Base-by-base conservation (phyloP, 208 protist genomes). In the Spongospora subterranea region DNA sequence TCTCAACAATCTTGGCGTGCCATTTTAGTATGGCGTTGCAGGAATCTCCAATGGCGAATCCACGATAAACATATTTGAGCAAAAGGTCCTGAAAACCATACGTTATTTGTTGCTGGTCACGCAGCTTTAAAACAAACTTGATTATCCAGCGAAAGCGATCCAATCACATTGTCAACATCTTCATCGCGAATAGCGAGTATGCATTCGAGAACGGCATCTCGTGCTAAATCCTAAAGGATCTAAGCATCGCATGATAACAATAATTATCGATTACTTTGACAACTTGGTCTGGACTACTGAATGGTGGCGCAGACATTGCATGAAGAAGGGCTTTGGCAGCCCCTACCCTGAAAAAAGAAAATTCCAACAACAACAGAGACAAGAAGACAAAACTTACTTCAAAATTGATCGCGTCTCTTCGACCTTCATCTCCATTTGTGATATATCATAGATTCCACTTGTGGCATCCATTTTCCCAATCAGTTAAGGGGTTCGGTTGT, bases 1-100 rank as follows among this genome's bases (percentile, higher is more conserved):
- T 35, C n/a, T 82, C 71, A 39, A 82, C 71, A 43, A 82, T 82
- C n/a, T 82, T 82, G 35, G 71, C 71, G 40, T 82, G 71, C 71
- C 71, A 82, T 43, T 82, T 82, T n/a, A 82, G 71, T n/a, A 6
- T 40, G 6, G 71, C 17, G 13, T 6, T n/a, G 35, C 17, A 35
- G 6, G 35, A 6, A 13, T 82, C 71, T 35, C 71, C 71, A 82
- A 82, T 35, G 13, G 71, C 71, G 40, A 82, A 82, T 20, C 71
- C 71, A 40, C 71, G 6, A 35, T 82, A 82, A n/a, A 82, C 40
- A n/a, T 82, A 82, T 43, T 82, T 82, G 13, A 82, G 71, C 6
- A 82, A n/a, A 13, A 82, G n/a, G 35, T 82, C 71, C 71, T 82
- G 6, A 6, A 43, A 82, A 43, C 6, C 20, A 13, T 17, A 82